Conservation (phyloP, 75 land plant genomes). For the Selaginella tamariscina region DNA sequence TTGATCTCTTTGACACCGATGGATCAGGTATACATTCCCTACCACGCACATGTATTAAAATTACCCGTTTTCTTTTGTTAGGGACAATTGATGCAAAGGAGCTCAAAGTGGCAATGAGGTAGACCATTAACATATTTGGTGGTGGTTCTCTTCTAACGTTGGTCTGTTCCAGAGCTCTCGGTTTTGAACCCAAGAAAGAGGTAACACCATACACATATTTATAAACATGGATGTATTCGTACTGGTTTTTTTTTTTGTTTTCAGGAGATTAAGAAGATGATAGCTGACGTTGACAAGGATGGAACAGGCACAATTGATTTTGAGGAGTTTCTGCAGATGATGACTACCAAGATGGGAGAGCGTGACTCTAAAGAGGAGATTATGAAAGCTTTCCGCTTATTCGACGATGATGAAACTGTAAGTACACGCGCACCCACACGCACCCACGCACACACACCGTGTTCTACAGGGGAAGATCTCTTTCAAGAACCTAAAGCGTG, state of each 20-base stretch:
- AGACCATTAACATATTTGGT: neutral
- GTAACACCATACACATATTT: neutral
- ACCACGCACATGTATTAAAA: too few relatives aligned
- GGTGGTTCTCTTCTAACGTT: neutral
- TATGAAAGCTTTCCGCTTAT: slow-evolving; percentile 59
- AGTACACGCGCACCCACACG: slow-evolving; percentile 5
- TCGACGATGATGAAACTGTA: slow-evolving; percentile 85
- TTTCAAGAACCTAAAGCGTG: neutral
- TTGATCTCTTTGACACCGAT: slow-evolving; percentile 91
- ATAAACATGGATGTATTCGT: neutral
- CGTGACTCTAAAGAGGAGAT: slow-evolving; percentile 88
- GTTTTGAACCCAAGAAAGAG: neutral
- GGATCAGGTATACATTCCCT: slow-evolving; percentile 95
- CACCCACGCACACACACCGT: neutral
- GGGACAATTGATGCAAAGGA: neutral
- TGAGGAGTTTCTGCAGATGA: slow-evolving; percentile 89
- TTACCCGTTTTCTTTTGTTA: too few relatives aligned
- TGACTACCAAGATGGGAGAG: slow-evolving; percentile 95
- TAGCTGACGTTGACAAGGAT: slow-evolving; percentile 74
- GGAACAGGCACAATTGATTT: slow-evolving; percentile 71
- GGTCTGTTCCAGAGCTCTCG: neutral
- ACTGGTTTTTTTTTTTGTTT: too few relatives aligned
- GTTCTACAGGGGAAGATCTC: neutral
- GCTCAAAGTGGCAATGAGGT: neutral
- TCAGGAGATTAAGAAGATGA: slow-evolving; percentile 86